Base-by-base conservation (phyloP, 345 rosid species). In the Passiflora organensis region DNA sequence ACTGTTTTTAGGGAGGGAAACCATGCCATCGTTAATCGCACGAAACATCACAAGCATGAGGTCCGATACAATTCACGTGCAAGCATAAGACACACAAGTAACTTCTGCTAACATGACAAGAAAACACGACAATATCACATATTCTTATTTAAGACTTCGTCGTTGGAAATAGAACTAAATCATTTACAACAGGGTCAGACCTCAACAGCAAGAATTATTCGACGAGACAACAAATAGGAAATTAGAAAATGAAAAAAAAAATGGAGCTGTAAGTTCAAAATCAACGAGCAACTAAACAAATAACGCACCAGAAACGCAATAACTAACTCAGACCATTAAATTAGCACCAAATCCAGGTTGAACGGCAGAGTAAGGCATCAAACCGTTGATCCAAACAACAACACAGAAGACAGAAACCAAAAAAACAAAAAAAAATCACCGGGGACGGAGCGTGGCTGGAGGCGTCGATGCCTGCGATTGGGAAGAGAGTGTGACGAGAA, bases 401-500 rank as follows among this genome's bases (percentile, higher is more conserved):
- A 49, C 12, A 10, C 16, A 47, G 6, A 39, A 41, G 41, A 15
- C 8, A 50, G 6, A 16, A 43, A 21, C 14, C 6, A 17, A 10
- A 0, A 15, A 14, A 18, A 23, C 0, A 5, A 57, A 12, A 6
- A 42, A 2, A 23, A 45, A 13, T 49, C 56, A 68, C 67, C 72
- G 14, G 67, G 51, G 43, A 9, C 47, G 23, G 72, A 39, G 22
- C 42, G 43, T 10, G 62, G 54, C 34, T 20, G 22, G 32, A 62
- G 59, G 20, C 51, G 55, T 14, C 59, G 36, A 13, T 34, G 62
- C 53, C 24, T 60, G 23, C 58, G 67, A 51, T 50, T 56, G 34
- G 59, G 59, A 46, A 11, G 5, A 15, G n/a, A 15, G n/a, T 19
- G n/a, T 25, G 21, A n/a, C 44, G 49, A 43, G 55, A 81, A 85